phyloP scores from a whole-genome alignment of 257 asterid species.

The Solanum corneliomulleri region DNA sequence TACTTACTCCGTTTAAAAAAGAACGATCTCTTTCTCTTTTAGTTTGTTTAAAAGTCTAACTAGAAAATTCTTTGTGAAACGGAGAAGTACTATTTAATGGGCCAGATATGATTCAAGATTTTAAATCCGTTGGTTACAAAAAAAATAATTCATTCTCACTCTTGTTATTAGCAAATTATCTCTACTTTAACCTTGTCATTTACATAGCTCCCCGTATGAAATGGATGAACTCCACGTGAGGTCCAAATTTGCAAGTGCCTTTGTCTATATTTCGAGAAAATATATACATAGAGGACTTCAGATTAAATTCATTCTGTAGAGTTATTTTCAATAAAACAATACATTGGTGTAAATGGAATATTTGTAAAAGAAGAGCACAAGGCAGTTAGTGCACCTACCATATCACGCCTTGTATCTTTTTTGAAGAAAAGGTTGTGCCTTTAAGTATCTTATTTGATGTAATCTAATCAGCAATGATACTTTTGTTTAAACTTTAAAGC shows the following conservation, averaged over 20 bases:
- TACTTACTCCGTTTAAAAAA: neutral
- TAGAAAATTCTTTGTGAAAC: too few relatives aligned
- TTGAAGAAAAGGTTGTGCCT: neutral
- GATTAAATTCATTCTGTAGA: neutral
- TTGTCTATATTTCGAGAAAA: neutral
- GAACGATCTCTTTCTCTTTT: too few relatives aligned
- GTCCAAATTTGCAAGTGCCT: neutral
- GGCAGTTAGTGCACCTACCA: neutral
- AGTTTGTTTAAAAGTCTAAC: too few relatives aligned
- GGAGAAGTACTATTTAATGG: too few relatives aligned
- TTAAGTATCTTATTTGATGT: neutral
- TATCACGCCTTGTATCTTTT: neutral
- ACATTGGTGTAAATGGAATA: neutral
- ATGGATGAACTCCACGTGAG: neutral
- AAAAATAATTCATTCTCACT: neutral
- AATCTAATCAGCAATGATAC: neutral
- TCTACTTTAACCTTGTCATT: neutral
- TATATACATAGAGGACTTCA: neutral
- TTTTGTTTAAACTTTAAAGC: neutral
- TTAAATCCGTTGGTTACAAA: neutral
- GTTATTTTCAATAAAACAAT: neutral
- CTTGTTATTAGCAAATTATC: neutral
- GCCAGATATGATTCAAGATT: neutral
- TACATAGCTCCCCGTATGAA: neutral
- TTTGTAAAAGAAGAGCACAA: neutral